A percentile compares a stretch with the other conserved stretches of the same genome.
Conservation (phyloP, 2,329 filamentous ascomycete genomes). For the Podosphaera aphanis region DNA sequence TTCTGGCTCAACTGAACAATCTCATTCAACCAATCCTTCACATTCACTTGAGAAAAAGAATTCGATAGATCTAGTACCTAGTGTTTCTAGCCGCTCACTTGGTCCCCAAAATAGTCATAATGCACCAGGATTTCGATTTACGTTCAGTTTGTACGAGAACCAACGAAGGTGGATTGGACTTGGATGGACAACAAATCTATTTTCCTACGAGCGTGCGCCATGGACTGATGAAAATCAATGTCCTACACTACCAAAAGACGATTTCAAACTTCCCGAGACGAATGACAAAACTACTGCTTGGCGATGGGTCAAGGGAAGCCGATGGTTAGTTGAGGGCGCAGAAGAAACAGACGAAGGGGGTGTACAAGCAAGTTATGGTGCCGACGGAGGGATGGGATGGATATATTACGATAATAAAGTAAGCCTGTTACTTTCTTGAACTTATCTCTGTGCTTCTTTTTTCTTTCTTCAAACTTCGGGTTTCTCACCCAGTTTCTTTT, state of each 20-base stretch:
- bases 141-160: slow-evolving; percentile 90
- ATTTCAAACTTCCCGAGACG: slow-evolving; percentile 44
- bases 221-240: slow-evolving; percentile 97
- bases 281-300: slow-evolving; percentile 39
- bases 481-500: no score
- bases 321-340: slow-evolving; percentile 69
- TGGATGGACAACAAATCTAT: slow-evolving; percentile 79
- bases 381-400: slow-evolving; percentile 48
- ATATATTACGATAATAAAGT: slow-evolving; percentile 97
- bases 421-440: slow-evolving; percentile 9
- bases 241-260: slow-evolving; percentile 48
- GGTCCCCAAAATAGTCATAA: slow-evolving; percentile 13
- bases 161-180: slow-evolving; percentile 86
- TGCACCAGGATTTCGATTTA: slow-evolving; percentile 74
- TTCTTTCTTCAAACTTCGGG: no score
- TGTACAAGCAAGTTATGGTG: slow-evolving; percentile 17
- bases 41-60: background rate
- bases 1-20: slow-evolving; percentile 2
- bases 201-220: slow-evolving; percentile 68
- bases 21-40: no score
- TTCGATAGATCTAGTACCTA: background rate
- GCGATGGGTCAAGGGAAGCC: slow-evolving; percentile 66
- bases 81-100: background rate
- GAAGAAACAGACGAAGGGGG: slow-evolving; percentile 26
- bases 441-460: no score